phyloP scores from a whole-genome alignment of 345 rosid genomes.

The Citrus mangshanensis region DNA sequence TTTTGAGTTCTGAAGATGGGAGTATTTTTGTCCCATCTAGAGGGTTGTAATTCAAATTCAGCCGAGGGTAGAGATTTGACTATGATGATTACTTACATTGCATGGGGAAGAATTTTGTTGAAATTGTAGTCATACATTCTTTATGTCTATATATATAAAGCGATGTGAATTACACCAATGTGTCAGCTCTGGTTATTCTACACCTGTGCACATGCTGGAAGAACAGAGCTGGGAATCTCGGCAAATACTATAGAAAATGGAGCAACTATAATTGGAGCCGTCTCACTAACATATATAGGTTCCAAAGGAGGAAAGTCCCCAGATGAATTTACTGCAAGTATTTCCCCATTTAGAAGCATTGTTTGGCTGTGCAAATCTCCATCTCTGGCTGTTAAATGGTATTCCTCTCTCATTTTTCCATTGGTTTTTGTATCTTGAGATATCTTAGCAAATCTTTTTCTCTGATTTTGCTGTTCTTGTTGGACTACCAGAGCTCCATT shows the following conservation, averaged over 20 bases:
- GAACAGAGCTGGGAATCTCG: conserved; percentile 21
- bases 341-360: conserved; percentile 42
- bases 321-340: conserved; percentile 25
- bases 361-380: conserved; percentile 42
- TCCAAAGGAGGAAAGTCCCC: conserved; percentile 37
- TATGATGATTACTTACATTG: background rate
- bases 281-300: conserved; percentile 19
- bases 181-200: background rate
- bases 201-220: conserved; percentile 34
- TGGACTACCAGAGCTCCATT: conserved; percentile 11
- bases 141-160: background rate
- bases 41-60: background rate
- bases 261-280: conserved; percentile 33
- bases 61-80: background rate
- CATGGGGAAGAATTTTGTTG: background rate
- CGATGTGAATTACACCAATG: background rate
- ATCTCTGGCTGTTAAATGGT: conserved; percentile 43
- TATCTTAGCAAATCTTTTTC: conserved; percentile 26
- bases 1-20: background rate
- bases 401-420: conserved; percentile 30
- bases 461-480: background rate
- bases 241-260: conserved; percentile 47
- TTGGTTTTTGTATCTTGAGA: conserved; percentile 18
- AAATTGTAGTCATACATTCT: background rate
- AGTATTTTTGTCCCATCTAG: background rate